Evolutionary conservation across 78 protist species (phyloP), one percentile per base, ranked within the genome.

Genomic region (Isochrysis galbana): DNA sequence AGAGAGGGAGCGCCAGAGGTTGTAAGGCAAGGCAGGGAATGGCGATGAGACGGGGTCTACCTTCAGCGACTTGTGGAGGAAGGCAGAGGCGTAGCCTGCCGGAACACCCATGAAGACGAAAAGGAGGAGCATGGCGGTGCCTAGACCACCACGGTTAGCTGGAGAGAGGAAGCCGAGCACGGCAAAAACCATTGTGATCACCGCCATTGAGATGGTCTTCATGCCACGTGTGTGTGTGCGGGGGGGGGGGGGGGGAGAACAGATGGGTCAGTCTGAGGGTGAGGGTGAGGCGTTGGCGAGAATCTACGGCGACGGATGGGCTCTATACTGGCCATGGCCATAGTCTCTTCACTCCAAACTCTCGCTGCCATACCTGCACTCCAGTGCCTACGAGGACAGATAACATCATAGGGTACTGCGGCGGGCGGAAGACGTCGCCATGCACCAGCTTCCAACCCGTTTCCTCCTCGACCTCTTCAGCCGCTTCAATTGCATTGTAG

Each of bases 401-500:
- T 2, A 98, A 96, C 87, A 98, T 72, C 94, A 84, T 77, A 67
- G 95, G 93, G 42, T 87, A 90, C n/a, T 34, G 26, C 2, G 99
- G 99, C 23, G 99, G 97, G 32, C 99, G 93, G 94, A 99, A 99
- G 1, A 99, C 99, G 84, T 99, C 99, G 29, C 98, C 98, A 92
- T 98, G 98, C n/a, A 98, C 98, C 46, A 98, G 96, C 97, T 99
- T 99, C 99, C 99, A 99, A 5, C 99, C 99, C 0, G 96, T 95
- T 78, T 98, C 99, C 38, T 97, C 94, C 41, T 89, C 90, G 0
- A 55, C 97, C n/a, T 91, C 93, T 54, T 70, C 94, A 25, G 72
- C 91, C 39, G 78, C 44, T 47, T 70, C 93, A 19, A 3, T 55
- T 5, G 84, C 94, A 22, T 39, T 77, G 84, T 77, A 77, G n/a